A percentile compares a stretch with the other conserved stretches of the same genome.
Evolutionary conservation across 2,329 filamentous ascomycete species (phyloP).

Genomic region (Arachnopeziza araneosa): DNA sequence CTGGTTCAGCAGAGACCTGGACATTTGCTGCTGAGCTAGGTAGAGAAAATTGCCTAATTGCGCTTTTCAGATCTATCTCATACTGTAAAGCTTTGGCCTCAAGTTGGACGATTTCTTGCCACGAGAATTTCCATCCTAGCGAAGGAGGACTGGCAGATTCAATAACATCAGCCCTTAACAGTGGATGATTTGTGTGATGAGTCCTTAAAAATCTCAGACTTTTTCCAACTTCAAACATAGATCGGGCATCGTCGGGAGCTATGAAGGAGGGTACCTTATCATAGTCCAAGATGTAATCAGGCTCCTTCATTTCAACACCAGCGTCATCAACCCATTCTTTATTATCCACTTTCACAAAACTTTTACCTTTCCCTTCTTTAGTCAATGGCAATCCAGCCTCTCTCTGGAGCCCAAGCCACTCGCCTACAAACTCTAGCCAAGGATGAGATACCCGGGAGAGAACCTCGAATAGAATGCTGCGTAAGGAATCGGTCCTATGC

Average conservation of each 20-base stretch:
- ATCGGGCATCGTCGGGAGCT: constrained; percentile 59
- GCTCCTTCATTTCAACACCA: constrained; percentile 49
- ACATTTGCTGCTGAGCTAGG: background rate
- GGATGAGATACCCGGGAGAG: constrained; percentile 57
- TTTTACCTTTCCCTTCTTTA: constrained; percentile 42
- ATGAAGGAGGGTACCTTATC: constrained; percentile 68
- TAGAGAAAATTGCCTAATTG: constrained; percentile 27
- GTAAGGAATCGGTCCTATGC: constrained; percentile 55
- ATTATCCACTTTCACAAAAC: constrained; percentile 56
- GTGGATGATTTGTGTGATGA: constrained; percentile 65
- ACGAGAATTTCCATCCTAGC: constrained; percentile 65
- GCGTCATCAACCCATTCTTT: constrained; percentile 52
- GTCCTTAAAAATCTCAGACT: constrained; percentile 67
- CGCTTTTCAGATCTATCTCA: constrained; percentile 37
- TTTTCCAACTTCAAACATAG: constrained; percentile 74
- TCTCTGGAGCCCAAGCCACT: constrained; percentile 67
- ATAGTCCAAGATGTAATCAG: constrained; percentile 58
- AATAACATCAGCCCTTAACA: constrained; percentile 49
- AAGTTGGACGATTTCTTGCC: constrained; percentile 61
- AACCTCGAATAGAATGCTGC: constrained; percentile 61
- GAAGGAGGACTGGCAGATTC: constrained; percentile 45
- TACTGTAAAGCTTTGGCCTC: constrained; percentile 54
- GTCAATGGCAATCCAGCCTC: constrained; percentile 51
- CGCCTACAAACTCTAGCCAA: constrained; percentile 62
- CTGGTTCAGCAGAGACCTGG: background rate